Evolutionary conservation across 352 stramenopile species (phyloP).

Genomic region (Globisporangium uncinulatum): DNA sequence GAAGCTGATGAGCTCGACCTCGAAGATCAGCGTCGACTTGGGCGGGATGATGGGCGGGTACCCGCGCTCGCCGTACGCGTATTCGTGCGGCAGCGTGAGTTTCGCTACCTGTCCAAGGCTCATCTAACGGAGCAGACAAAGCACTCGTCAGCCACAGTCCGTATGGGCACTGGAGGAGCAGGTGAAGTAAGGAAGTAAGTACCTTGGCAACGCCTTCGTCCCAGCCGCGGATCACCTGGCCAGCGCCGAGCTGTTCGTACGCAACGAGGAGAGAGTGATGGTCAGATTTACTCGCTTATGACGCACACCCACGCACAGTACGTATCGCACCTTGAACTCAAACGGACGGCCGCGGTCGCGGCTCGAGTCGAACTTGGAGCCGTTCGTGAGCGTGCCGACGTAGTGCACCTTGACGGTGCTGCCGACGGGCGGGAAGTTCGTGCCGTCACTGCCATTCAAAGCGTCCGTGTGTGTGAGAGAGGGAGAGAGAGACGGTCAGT

Average conservation of each 20-base stretch:
- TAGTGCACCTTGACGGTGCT: slow-evolving; percentile 78
- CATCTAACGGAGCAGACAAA: slow-evolving; percentile 40
- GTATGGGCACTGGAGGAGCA: no score
- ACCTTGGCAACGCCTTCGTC: slow-evolving; percentile 60
- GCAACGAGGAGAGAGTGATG: neutral
- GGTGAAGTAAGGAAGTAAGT: neutral
- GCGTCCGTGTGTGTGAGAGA: neutral
- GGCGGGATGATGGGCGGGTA: slow-evolving; percentile 88
- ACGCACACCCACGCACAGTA: neutral
- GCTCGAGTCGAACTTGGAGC: slow-evolving; percentile 82
- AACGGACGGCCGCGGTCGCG: slow-evolving; percentile 71
- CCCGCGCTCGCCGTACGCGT: slow-evolving; percentile 90
- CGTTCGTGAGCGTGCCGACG: slow-evolving; percentile 64
- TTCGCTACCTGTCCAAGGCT: slow-evolving; percentile 91
- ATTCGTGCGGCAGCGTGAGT: slow-evolving; percentile 91
- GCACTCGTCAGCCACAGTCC: neutral
- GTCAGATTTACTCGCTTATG: neutral
- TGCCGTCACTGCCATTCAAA: slow-evolving; percentile 38
- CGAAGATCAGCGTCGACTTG: slow-evolving; percentile 91
- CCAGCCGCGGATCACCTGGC: slow-evolving; percentile 77
- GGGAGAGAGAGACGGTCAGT: neutral
- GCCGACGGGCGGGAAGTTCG: slow-evolving; percentile 66
- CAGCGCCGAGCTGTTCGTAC: slow-evolving; percentile 42
- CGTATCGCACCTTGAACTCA: slow-evolving; percentile 46
- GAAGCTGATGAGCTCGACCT: slow-evolving; percentile 89